Evolutionary conservation across 2,329 filamentous ascomycete species (phyloP), one percentile per base, ranked within the genome.

Genomic region (Paecilomyces niveus): DNA sequence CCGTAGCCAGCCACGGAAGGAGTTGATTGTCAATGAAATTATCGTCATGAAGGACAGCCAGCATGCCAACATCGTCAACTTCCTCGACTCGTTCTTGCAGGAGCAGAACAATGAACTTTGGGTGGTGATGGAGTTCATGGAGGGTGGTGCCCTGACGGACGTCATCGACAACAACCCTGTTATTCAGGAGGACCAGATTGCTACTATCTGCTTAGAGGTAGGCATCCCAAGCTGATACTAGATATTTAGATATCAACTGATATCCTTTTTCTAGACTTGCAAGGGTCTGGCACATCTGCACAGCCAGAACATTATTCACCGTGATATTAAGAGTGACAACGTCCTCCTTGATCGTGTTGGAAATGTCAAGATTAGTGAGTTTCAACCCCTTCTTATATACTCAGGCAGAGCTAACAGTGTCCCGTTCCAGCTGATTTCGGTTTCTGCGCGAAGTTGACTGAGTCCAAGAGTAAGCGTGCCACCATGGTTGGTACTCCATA

Each of bases 71-170:
- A 99, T 99, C 80, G 94, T 99, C 76, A 99, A 99, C 78, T 99
- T 96, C 78, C 80, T 99, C 33, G 94, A 99, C 67, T 92, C 93
- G 3, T 99, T 97, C 81, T 79, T 99, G 70, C 90, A 94, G 69
- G 96, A 97, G 74, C 93, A 94, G 74, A 92, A 90, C 68, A 85
- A 89, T 57, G 94, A 99, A 74, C 83, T 99, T n/a, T 99, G 94
- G 94, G 92, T 99, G 10, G 93, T 99, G 56, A 96, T 99, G 94
- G 94, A 99, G 78, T 99, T 92, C 70, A 99, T 99, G 94, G 94
- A 99, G 78, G 94, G 94, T 68, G 94, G 94, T 78, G 90, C 94
- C 62, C 79, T 99, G 74, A 99, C 94, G 1, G 94, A 99, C 80
- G 92, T 99, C 61, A 99, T 99, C 76, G 94, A 99, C 76, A 97